Conservation (phyloP, 2,329 filamentous ascomycete species). For the Pseudogymnoascus sp. region DNA sequence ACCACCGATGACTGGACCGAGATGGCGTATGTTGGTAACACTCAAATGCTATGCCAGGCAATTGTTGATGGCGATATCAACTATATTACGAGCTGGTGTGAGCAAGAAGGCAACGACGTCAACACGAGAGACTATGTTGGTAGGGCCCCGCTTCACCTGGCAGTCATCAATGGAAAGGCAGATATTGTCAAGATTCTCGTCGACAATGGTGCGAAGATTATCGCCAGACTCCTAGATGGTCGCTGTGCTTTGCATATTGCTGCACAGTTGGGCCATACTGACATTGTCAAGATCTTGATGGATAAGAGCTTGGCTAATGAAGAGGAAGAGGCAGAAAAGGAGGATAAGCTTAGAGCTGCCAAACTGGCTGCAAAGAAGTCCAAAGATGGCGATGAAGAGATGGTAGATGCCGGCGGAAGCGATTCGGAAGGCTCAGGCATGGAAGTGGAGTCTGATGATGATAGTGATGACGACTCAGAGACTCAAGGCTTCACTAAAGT, state of each 20-base stretch:
- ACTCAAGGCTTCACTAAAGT: slow-evolving; percentile 39
- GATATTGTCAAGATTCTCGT: slow-evolving; percentile 66
- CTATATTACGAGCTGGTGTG: slow-evolving; percentile 61
- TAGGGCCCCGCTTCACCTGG: slow-evolving; percentile 70
- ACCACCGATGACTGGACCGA: slow-evolving; percentile 82
- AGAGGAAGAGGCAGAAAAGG: slow-evolving; percentile 53
- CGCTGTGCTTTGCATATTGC: slow-evolving; percentile 77
- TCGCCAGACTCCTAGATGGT: slow-evolving; percentile 69
- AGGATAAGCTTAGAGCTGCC: slow-evolving; percentile 35
- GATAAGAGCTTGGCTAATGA: slow-evolving; percentile 68
- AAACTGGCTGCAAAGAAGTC: slow-evolving; percentile 17
- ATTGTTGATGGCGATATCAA: slow-evolving; percentile 69
- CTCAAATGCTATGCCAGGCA: slow-evolving; percentile 66
- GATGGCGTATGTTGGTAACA: slow-evolving; percentile 83
- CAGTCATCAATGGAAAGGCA: slow-evolving; percentile 57
- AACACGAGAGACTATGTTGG: slow-evolving; percentile 73
- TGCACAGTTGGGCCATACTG: slow-evolving; percentile 56
- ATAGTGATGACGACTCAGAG: slow-evolving; percentile 39
- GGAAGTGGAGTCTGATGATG: slow-evolving; percentile 21
- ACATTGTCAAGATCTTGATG: slow-evolving; percentile 66
- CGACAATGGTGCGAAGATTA: slow-evolving; percentile 62
- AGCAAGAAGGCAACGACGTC: slow-evolving; percentile 59
- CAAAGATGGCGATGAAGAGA: slow-evolving; percentile 26
- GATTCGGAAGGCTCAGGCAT: slow-evolving; percentile 29
- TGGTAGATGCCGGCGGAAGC: slow-evolving; percentile 31